Conservation (phyloP, 78 protist species). For the Cavenderia fasciculata region DNA sequence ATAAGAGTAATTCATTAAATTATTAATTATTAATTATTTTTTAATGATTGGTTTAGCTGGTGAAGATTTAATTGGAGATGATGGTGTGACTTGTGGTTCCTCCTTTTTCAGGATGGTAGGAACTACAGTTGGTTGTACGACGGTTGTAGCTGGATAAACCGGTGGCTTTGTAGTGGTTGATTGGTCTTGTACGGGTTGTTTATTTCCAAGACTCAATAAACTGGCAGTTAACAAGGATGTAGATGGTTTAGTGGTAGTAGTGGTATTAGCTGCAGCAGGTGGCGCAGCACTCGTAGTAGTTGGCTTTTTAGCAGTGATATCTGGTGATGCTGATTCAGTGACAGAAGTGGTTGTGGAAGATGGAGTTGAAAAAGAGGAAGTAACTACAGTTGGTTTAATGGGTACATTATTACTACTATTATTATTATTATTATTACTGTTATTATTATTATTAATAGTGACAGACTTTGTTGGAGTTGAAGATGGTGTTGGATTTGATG, state of each 20-base stretch:
- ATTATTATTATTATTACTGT: background rate
- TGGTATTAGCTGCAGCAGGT: background rate
- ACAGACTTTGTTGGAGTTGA: background rate
- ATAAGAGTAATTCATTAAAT: too few relatives aligned
- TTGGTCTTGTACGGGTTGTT: background rate
- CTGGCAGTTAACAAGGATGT: background rate
- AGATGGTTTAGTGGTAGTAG: background rate
- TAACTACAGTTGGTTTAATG: too few relatives aligned
- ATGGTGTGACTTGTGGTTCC: background rate
- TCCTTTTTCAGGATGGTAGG: background rate
- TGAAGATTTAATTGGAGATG: background rate
- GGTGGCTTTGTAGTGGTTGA: constrained; percentile 10
- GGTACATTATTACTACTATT: background rate
- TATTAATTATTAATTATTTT: too few relatives aligned
- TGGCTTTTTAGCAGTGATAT: too few relatives aligned
- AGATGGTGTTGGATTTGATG: background rate
- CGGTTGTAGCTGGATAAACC: background rate
- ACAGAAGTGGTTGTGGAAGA: background rate
- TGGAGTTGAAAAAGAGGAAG: background rate
- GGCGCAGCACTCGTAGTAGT: too few relatives aligned
- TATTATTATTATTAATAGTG: background rate
- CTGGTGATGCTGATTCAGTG: background rate
- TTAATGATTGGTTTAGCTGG: background rate
- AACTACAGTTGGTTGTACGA: background rate
- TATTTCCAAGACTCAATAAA: background rate